Evolutionary conservation across 2,329 filamentous ascomycete genomes (phyloP), one percentile per base, ranked within the genome.

Genomic region (Ophiostoma perfectum): DNA sequence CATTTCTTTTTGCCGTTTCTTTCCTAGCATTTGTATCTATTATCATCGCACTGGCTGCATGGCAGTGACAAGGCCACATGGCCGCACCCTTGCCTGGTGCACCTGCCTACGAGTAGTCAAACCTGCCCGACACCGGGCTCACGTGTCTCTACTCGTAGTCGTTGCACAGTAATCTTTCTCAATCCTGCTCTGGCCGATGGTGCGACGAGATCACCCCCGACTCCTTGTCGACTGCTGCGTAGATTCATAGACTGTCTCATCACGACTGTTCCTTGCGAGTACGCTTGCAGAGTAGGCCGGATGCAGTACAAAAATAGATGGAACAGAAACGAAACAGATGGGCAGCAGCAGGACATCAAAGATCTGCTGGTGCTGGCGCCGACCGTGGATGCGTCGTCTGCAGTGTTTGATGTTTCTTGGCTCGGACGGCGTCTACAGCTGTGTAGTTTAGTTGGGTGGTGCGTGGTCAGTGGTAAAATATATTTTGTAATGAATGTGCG

Each of bases 271-370:
- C 7, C 18, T 14, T n/a, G 5, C 18, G 9, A 6, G 5, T n/a
- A 18, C 11, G 12, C 27, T 27, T 52, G 3, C 14, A 47, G 45
- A 47, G 11, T 47, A 47, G 45, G 27, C 27, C 1, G 27, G 27
- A 12, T 14, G 45, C 7, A 5, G 16, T n/a, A 60, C 27, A 18
- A 60, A 60, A 60, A 60, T 38, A 60, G 55, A 60, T 60, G 55
- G 27, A 60, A 60, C 55, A 60, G 18, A 16, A 60, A 36, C 55
- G 55, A 60, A 60, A 60, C 55, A 60, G 27, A 38, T 9, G 55
- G 12, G 55, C 27, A 12, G 27, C 27, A 27, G 27, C 27, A 38
- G 27, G 8, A 14, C 11, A n/a, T n/a, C 11, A 0, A 12, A 38
- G 18, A 60, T 18, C 27, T 44, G 42, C 6, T 44, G 42, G 4